Conservation (phyloP, 345 rosid genomes). For the Raphanus sativus region DNA sequence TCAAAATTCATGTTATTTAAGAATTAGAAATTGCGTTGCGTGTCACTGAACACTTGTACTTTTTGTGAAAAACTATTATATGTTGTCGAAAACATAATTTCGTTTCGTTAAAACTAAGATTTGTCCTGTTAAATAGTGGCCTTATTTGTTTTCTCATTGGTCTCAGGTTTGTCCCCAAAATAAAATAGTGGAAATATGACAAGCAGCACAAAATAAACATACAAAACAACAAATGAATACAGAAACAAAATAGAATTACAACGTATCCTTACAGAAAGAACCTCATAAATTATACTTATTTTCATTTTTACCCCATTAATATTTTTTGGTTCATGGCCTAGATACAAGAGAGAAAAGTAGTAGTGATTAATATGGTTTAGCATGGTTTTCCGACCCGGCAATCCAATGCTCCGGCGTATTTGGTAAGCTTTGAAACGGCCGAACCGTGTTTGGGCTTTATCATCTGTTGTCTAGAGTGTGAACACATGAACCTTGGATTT, state of each 20-base stretch:
- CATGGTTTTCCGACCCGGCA: constrained; percentile 38
- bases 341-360: constrained; percentile 24
- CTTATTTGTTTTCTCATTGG: neutral
- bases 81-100: neutral
- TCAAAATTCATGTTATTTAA: neutral
- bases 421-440: constrained; percentile 36
- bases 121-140: neutral
- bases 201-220: constrained; percentile 12
- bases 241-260: constrained; percentile 26
- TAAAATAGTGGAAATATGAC: neutral
- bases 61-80: neutral
- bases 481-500: constrained; percentile 28
- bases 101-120: neutral
- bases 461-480: constrained; percentile 32
- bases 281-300: neutral
- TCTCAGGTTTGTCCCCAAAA: neutral
- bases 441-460: constrained; percentile 44
- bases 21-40: neutral
- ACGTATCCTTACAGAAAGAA: constrained; percentile 19
- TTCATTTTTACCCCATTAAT: neutral
- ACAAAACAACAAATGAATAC: constrained; percentile 15
- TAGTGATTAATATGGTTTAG: constrained; percentile 19
- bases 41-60: neutral
- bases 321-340: constrained; percentile 18
- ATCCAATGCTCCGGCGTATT: constrained; percentile 48